Evolutionary conservation across 495 filamentous ascomycete species (phyloP).

Genomic region (Daldinia bambusicola): DNA sequence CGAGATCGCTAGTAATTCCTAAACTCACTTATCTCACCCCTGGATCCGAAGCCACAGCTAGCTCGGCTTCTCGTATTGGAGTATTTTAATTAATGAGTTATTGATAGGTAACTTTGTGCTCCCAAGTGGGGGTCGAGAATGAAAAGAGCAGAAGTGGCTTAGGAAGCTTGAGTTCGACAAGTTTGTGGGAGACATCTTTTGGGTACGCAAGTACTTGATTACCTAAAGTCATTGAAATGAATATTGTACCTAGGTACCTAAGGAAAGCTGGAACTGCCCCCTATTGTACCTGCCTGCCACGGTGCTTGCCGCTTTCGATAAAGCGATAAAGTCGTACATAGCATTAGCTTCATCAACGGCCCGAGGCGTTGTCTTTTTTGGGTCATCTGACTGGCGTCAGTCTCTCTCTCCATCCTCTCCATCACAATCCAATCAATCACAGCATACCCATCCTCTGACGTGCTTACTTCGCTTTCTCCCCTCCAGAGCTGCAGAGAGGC

Average conservation of each 20-base stretch:
- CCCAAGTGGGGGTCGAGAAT: conserved; percentile 1
- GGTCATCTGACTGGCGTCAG: conserved; percentile 26
- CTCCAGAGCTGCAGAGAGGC: conserved; percentile 10
- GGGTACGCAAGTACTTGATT: neutral
- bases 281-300: no score
- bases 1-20: conserved; percentile 9
- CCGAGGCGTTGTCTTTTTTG: conserved; percentile 20
- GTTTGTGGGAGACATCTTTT: neutral
- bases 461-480: conserved; percentile 13
- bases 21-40: neutral
- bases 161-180: conserved; percentile 15
- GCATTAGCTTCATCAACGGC: conserved; percentile 24
- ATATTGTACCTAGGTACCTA: no score
- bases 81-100: conserved; percentile 23
- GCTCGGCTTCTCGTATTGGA: conserved; percentile 9
- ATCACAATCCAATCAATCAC: conserved; percentile 34
- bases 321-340: conserved; percentile 4
- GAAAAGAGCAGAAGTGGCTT: conserved; percentile 4
- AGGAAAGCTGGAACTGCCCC: no score
- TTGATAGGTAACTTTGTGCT: conserved; percentile 9
- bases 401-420: neutral
- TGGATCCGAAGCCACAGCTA: conserved; percentile 17
- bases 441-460: conserved; percentile 26
- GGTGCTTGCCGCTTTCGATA: conserved; percentile 6
- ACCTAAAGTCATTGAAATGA: neutral